Conservation (phyloP, 2,329 filamentous ascomycete genomes). For the Penicillium sp. region DNA sequence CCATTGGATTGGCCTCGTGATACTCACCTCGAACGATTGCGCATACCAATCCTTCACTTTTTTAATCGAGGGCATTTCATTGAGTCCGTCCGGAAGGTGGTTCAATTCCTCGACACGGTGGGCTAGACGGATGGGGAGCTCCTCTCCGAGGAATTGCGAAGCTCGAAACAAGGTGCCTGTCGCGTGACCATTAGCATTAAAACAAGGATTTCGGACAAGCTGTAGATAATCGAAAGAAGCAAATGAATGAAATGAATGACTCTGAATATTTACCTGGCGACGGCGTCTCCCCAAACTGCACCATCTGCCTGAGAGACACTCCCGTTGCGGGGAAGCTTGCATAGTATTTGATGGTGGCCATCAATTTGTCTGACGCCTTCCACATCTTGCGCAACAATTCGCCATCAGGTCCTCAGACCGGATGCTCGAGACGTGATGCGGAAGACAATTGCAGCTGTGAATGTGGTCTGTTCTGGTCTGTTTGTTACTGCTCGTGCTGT, state of each 20-base stretch:
- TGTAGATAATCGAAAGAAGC: neutral
- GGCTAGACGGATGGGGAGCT: conserved; percentile 92
- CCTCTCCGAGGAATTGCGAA: conserved; percentile 96
- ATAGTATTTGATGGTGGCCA: conserved; percentile 97
- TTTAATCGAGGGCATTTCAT: conserved; percentile 95
- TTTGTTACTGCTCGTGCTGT: neutral
- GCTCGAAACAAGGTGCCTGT: conserved; percentile 91
- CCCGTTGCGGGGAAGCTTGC: conserved; percentile 95
- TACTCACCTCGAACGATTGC: conserved; percentile 89
- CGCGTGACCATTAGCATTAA: neutral
- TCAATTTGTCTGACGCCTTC: conserved; percentile 84
- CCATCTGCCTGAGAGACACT: conserved; percentile 96
- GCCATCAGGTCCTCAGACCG: conserved; percentile 13
- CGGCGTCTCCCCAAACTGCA: conserved; percentile 93
- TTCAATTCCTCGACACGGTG: conserved; percentile 94
- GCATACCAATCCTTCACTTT: conserved; percentile 98
- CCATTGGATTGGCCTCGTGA: conserved; percentile 17
- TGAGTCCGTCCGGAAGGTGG: conserved; percentile 88
- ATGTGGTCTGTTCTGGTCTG: neutral
- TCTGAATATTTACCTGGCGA: conserved; percentile 75
- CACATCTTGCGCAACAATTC: conserved; percentile 61
- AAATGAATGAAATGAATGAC: neutral
- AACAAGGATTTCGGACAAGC: neutral
- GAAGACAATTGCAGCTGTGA: neutral
- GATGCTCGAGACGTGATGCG: neutral